Base-by-base conservation (phyloP, 257 asterid species). In the Mentha longifolia region DNA sequence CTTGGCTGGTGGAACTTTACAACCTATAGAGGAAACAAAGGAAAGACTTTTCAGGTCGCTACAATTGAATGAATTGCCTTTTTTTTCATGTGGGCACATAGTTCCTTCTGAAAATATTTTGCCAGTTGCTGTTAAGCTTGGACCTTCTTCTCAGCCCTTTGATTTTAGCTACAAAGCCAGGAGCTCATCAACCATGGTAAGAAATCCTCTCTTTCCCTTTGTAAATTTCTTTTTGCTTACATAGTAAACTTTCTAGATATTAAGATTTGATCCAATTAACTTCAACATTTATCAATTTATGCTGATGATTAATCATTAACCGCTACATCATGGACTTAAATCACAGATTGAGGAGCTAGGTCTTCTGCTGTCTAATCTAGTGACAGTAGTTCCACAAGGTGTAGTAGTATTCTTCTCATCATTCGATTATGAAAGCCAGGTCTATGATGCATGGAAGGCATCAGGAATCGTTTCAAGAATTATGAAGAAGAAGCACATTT, bases 1-100 rank as follows among this genome's bases (percentile, higher is more conserved):
- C 68, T 80, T 94, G 84, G 94, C 96, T 68, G 99, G 99, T 57
- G 99, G 99, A 71, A 94, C 99, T 28, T 80, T 94, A 62, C 99
- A 88, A 74, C 99, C 99, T 73, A 88, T 91, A 57, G 99, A 94
- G 80, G 99, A 94, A 80, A 91, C 93, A 54, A 94, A 86, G 81
- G 98, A 94, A 73, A 84, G 99, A 28, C 90, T 91, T 31, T 94
- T 91, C 84, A 96, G 94, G 69, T 86, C 88, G 43, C 63, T 89
- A 47, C 81, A 80, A 19, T 82, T 77, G 39, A 84, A 87, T 50
- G 84, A 74, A 66, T 69, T 89, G 74, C 89, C 82, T 66, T 86
- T 94, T 82, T 94, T 94, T 81, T 87, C 98, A 45, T 94, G 98
- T 70, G 88, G 93, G 75, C 99, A 94, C 78, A 85, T 94, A 74